Evolutionary conservation across 495 filamentous ascomycete species (phyloP).

Genomic region (Neurospora sp.): DNA sequence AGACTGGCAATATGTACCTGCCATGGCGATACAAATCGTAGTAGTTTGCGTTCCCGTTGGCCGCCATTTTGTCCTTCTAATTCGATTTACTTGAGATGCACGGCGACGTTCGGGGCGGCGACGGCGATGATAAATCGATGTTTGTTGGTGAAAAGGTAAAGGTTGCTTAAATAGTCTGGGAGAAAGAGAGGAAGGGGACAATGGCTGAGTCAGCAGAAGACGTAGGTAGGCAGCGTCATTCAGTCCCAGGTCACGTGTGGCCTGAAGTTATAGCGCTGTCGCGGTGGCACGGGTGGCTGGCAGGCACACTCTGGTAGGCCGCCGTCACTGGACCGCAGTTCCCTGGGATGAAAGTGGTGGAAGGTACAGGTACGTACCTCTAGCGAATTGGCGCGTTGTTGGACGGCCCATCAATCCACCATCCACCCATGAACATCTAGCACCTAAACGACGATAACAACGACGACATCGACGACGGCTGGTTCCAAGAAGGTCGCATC

Average conservation of each 20-base stretch:
- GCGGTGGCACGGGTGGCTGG: not conserved
- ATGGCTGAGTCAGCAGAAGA: conserved; percentile 9
- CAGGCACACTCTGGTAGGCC: not conserved
- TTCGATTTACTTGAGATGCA: not conserved
- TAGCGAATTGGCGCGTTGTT: conserved; percentile 4
- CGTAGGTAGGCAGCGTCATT: not conserved
- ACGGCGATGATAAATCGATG: not conserved
- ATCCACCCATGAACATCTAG: not conserved
- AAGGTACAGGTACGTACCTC: not conserved
- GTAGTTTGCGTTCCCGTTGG: conserved; percentile 40
- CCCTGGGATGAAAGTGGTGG: conserved; percentile 2
- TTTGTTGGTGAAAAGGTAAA: conserved; percentile 9
- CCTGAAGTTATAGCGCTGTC: not conserved
- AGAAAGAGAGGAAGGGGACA: conserved; percentile 3
- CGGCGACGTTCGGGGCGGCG: not conserved
- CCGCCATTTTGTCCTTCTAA: conserved; percentile 20
- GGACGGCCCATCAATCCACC: not conserved
- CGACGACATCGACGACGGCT: not conserved
- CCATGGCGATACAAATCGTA: conserved; percentile 97
- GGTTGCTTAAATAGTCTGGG: conserved; percentile 16
- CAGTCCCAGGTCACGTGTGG: conserved; percentile 1
- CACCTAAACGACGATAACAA: not conserved
- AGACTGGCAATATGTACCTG: conserved; percentile 52
- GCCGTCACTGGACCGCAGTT: not conserved
- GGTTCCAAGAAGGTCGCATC: not conserved